These are phyloP conservation scores for Tieghemostelium lacteum DNA, from an alignment of 78 protist genomes.

Conservation along the genomic window DNA sequence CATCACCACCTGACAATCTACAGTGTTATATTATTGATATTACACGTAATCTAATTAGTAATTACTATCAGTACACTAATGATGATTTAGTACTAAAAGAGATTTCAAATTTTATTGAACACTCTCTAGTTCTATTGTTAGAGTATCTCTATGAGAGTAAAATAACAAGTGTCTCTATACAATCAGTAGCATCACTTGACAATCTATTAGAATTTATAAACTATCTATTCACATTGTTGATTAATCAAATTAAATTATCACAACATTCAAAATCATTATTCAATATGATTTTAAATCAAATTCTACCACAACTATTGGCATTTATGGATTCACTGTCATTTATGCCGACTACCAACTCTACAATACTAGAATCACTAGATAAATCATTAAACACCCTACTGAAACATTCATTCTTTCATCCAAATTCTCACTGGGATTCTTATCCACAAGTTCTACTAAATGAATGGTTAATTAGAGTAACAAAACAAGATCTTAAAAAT, in stretches of 20 bases:
- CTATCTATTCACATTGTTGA: background rate
- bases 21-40: too few relatives aligned
- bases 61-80: too few relatives aligned
- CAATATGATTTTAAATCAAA: background rate
- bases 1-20: too few relatives aligned
- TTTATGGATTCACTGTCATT: background rate
- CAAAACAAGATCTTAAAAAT: background rate
- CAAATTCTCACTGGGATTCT: slow-evolving; percentile 68
- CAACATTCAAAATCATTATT: slow-evolving; percentile 24
- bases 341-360: background rate
- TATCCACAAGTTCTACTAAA: slow-evolving; percentile 8
- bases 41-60: too few relatives aligned
- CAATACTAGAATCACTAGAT: background rate
- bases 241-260: slow-evolving; percentile 21
- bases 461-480: slow-evolving; percentile 27
- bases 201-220: background rate
- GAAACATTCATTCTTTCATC: slow-evolving; percentile 46
- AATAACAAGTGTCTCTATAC: too few relatives aligned
- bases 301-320: slow-evolving; percentile 23
- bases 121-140: too few relatives aligned
- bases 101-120: too few relatives aligned
- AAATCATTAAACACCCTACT: background rate
- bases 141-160: too few relatives aligned
- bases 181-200: too few relatives aligned
- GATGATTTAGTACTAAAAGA: too few relatives aligned